Base-by-base conservation (phyloP, 352 stramenopile genomes). In the Phytopythium cucurbitacearum region DNA sequence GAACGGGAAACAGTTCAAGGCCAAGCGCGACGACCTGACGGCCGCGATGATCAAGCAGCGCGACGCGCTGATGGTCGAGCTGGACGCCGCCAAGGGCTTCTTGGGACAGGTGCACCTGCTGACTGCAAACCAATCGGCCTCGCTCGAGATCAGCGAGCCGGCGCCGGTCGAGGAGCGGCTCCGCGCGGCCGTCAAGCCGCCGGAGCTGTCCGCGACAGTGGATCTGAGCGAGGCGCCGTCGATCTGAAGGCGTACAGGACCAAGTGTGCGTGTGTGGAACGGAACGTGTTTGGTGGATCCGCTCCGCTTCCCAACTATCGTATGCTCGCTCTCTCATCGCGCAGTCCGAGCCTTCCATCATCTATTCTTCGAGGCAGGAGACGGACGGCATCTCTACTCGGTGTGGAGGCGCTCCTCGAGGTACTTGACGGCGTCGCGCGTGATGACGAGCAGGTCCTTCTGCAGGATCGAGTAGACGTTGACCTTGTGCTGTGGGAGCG, bases 401-500 rank as follows among this genome's bases (percentile, higher is more conserved):
- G 85, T 71, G 72, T 91, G 80, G 60, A 94, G 73, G 64, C 85
- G 80, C 45, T 92, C 73, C 64, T 94, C 85, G 40, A 94, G 72
- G 67, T 94, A 94, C 79, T 92, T 93, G 66, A 89, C 80, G 33
- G 85, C 79, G 56, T 92, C 84, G 52, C 82, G 82, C 34, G 85
- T 92, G 64, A 93, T 77, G 56, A 95, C 77, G 41, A 95, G 67
- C 61, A 95, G 56, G 59, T 95, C 85, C 72, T 91, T 91, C 60
- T 95, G 79, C 65, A 95, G 55, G 68, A 95, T 93, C 64, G 85
- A 91, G 76, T 95, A 95, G 40, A 93, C 82, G 65, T 93, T 95
- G 69, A 95, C 84, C 77, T 93, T 91, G 68, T 89, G 71, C 73
- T 92, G 78, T 65, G 80, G 71, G 41, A 95, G 65, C 55, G 80